A percentile compares a stretch with the other conserved stretches of the same genome.
These are phyloP conservation scores for Aspergillus thermomutatus DNA, from an alignment of 2,329 filamentous ascomycete species.

Conservation along the genomic window DNA sequence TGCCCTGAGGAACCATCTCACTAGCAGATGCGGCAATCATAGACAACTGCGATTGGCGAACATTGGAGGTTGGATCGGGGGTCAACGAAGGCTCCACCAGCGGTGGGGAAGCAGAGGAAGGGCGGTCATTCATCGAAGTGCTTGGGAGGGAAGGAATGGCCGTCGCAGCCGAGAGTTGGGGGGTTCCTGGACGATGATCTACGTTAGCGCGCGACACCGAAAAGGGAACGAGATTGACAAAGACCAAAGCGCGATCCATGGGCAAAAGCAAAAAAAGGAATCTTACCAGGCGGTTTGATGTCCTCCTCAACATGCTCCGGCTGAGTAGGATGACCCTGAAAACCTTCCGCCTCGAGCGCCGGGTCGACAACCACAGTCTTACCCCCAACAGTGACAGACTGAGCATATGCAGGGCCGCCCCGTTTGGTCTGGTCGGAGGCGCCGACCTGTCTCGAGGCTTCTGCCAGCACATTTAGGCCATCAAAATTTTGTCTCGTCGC, in stretches of 20 bases:
- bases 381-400: slow-evolving; percentile 39
- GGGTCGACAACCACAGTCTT: slow-evolving; percentile 43
- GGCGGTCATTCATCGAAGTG: slow-evolving; percentile 28
- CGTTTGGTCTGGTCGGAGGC: slow-evolving; percentile 47
- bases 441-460: slow-evolving; percentile 78
- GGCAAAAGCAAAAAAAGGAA: not conserved
- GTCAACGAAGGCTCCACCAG: slow-evolving; percentile 32
- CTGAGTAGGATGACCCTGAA: slow-evolving; percentile 30
- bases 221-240: not conserved
- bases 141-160: slow-evolving; percentile 31
- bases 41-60: slow-evolving; percentile 42
- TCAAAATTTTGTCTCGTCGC: slow-evolving; percentile 64
- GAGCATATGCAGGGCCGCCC: slow-evolving; percentile 34
- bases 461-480: slow-evolving; percentile 79
- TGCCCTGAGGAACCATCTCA: slow-evolving; percentile 42
- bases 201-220: slow-evolving; percentile 12
- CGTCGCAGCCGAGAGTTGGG: slow-evolving; percentile 28
- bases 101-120: slow-evolving; percentile 33
- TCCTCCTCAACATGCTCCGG: slow-evolving; percentile 27
- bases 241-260: not conserved
- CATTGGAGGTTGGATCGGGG: slow-evolving; percentile 34
- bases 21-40: slow-evolving; percentile 46
- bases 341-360: slow-evolving; percentile 40
- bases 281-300: slow-evolving; percentile 22
- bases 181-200: slow-evolving; percentile 21